A percentile compares a stretch with the other conserved stretches of the same genome.
These are phyloP conservation scores for Pyrrhoderma lamaoense DNA, from an alignment of 1,284 basidiomycete genomes.

Conservation along the genomic window DNA sequence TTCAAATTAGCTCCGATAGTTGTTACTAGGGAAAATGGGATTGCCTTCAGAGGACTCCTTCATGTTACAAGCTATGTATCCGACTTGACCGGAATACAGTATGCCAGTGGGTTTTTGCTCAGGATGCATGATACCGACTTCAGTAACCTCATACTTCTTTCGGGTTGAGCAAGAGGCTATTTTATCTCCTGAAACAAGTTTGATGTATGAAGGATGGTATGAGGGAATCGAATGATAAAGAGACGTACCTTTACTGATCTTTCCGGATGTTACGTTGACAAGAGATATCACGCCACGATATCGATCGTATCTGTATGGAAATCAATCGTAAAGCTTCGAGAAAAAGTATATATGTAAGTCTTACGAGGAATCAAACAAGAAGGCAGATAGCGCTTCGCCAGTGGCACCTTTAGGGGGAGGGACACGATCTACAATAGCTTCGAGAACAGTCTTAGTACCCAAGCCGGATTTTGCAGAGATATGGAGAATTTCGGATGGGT, in stretches of 20 bases:
- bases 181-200: conserved; percentile 66
- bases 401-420: conserved; percentile 60
- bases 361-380: conserved; percentile 91
- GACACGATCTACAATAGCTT: conserved; percentile 76
- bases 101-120: conserved; percentile 70
- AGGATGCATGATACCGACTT: conserved; percentile 90
- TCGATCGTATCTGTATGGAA: conserved; percentile 73
- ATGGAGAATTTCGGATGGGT: conserved; percentile 61
- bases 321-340: not conserved
- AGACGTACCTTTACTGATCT: conserved; percentile 43
- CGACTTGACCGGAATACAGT: conserved; percentile 85
- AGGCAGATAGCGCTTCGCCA: conserved; percentile 65
- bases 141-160: conserved; percentile 89
- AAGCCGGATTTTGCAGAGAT: conserved; percentile 93
- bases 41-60: conserved; percentile 94
- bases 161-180: conserved; percentile 82
- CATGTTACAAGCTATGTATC: conserved; percentile 92
- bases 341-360: conserved; percentile 25
- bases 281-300: conserved; percentile 96
- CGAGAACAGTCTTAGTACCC: conserved; percentile 37
- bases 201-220: not conserved
- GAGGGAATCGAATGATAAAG: too few relatives aligned
- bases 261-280: conserved; percentile 62
- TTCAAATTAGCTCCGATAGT: conserved; percentile 2
- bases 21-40: not conserved